Conservation (phyloP, 495 filamentous ascomycete genomes). For the Tuber melanosporum region DNA sequence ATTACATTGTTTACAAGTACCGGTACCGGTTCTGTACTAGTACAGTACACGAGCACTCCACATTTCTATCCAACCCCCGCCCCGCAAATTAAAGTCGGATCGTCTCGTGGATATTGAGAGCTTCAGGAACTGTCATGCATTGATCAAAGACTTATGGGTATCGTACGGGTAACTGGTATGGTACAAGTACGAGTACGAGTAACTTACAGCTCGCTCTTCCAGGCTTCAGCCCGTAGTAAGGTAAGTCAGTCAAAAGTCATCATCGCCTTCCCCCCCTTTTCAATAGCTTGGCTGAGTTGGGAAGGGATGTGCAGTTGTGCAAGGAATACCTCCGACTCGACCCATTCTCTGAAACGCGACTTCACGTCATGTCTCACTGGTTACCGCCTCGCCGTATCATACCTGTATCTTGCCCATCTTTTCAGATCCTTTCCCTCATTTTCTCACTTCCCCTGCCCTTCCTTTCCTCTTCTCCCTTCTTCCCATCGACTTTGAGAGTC, state of each 20-base stretch:
- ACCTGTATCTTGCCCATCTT: neutral
- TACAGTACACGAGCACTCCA: no score
- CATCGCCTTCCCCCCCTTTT: neutral
- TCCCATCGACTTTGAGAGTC: slow-evolving; percentile 2
- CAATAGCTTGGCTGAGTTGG: neutral
- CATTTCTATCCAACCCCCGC: neutral
- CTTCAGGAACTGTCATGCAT: neutral
- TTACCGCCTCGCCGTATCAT: neutral
- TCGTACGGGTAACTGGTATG: no score
- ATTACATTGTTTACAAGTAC: no score
- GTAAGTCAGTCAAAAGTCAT: neutral
- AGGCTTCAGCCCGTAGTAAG: neutral
- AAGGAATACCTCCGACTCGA: neutral
- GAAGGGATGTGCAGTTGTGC: neutral
- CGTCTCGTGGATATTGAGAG: neutral
- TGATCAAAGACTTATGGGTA: neutral
- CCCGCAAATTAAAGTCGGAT: neutral
- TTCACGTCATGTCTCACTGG: neutral
- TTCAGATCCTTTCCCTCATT: neutral
- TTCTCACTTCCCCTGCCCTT: neutral
- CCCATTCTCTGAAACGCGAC: neutral
- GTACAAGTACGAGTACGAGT: neutral
- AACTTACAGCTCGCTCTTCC: neutral
- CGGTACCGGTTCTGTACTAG: no score
- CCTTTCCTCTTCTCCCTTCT: neutral